These are phyloP conservation scores for Globisporangium sylvaticum DNA, from an alignment of 352 stramenopile genomes.

Conservation along the genomic window DNA sequence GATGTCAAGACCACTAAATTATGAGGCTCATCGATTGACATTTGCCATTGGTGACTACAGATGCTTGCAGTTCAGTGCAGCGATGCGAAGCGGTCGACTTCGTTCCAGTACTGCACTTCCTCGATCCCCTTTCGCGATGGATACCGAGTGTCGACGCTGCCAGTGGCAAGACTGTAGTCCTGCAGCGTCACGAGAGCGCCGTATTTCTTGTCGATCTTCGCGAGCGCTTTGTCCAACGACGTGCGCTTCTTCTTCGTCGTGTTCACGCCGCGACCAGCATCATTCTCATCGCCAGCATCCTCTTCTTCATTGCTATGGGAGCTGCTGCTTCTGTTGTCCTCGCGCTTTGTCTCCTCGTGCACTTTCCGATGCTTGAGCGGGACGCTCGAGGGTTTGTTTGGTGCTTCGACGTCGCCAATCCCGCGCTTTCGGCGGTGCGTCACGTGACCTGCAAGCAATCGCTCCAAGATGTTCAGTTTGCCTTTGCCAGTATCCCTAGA, in stretches of 20 bases:
- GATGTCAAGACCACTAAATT: not conserved
- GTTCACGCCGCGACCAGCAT: not conserved
- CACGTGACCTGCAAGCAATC: not conserved
- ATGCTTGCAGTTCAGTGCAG: not conserved
- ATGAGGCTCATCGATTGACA: not conserved
- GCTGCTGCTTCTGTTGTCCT: conserved; percentile 7
- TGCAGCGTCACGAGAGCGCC: not conserved
- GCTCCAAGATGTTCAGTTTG: not conserved
- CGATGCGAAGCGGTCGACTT: conserved; percentile 19
- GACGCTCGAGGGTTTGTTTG: conserved; percentile 9
- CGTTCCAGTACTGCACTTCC: conserved; percentile 18
- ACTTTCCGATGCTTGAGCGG: conserved; percentile 18
- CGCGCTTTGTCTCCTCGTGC: not conserved
- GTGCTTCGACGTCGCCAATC: conserved; percentile 15
- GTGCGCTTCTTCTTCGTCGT: not conserved
- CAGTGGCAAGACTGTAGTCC: not conserved
- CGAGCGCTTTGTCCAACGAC: conserved; percentile 13
- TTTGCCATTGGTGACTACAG: not conserved
- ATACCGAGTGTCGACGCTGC: not conserved
- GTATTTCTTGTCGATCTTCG: conserved; percentile 14
- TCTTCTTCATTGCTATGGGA: not conserved
- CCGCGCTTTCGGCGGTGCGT: conserved; percentile 12
- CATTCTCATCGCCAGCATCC: not conserved
- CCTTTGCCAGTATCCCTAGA: not conserved
- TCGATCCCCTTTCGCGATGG: not conserved